Base-by-base conservation (phyloP, 164 flowering plant genomes). In the Tetrastigma voinierianum region DNA sequence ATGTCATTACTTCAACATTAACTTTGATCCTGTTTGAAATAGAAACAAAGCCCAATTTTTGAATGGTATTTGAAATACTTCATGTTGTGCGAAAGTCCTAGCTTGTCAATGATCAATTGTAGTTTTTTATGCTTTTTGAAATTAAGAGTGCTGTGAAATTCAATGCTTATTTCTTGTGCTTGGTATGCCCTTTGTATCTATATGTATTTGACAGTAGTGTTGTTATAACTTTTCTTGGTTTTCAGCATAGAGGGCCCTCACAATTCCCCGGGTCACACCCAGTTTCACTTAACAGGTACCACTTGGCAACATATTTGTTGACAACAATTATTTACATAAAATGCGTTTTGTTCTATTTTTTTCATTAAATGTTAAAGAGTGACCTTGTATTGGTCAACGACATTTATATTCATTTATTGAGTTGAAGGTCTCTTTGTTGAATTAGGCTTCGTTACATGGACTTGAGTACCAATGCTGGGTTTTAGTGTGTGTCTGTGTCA, bases 181-280 rank as follows among this genome's bases (percentile, higher is more conserved):
- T 48, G 19, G 32, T 16, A 51, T 52, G 59, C 58, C n/a, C 17
- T 43, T 56, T 10, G 4, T 62, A 40, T 25, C 66, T 57, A 4
- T 57, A 1, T 32, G 17, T 4, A n/a, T 19, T 40, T 59, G 21
- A 25, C 17, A 12, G 19, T 32, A 18, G 18, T 12, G 56, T 21
- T 52, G 15, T 2, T 43, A 8, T 47, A 18, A 20, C 19, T 20
- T 49, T 64, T 59, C 21, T 54, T 69, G 25, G 18, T 67, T 62
- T 76, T 45, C 89, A 93, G 95, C 77, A 61, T 20, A 83, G 86
- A 77, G 91, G 89, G 58, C 52, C 73, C 18, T 11, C 71, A 6
- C 88, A 81, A 21, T 94, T 94, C 78, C 98, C 98, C 55, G 98
- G 98, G n/a, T 94, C 97, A 62, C 97, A 94, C 63, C 98, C 97